Evolutionary conservation across 1,284 basidiomycete species (phyloP), one percentile per base, ranked within the genome.

Genomic region (Pyrrhoderma noxium): DNA sequence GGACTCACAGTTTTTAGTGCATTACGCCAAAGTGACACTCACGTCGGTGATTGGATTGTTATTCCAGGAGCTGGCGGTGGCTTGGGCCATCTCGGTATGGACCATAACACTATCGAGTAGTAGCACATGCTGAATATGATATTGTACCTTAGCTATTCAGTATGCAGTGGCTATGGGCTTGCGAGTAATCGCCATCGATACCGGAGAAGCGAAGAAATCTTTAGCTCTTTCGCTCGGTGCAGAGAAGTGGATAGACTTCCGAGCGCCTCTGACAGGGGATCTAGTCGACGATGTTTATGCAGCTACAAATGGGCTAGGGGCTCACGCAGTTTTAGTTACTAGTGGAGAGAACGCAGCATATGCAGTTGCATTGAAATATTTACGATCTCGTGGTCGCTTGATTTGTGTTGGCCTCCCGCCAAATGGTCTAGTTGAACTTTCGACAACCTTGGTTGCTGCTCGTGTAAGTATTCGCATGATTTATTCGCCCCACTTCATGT

Each of bases 341-440:
- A 56, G 59, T 1, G 55, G 57, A 2, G 52, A 47, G 18, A 37
- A 66, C 7, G 64, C 64, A 3, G 72, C 71, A 1, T 76, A 75
- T 65, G 64, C 69, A 36, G 67, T 73, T 56, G 74, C 74, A n/a
- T 63, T 74, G 53, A 64, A 64, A 16, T 72, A 74, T 64, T 56
- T 74, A 56, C 62, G 68, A 56, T 61, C 65, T 22, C 54, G 66
- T 55, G 67, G 73, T 47, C 56, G 62, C 9, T 63, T 77, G 47
- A 71, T 77, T 37, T 67, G 67, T 46, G 72, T 76, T 52, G 74
- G 73, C 51, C 63, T 76, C 43, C 72, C 73, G 27, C 62, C 65
- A 35, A 61, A 65, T 47, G 23, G 14, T 9, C 7, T 18, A 21
- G 14, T 41, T 16, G 22, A 27, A 19, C 25, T 52, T 8, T 16